Evolutionary conservation across 2,329 filamentous ascomycete species (phyloP).

Genomic region (Calonectria crousiana): DNA sequence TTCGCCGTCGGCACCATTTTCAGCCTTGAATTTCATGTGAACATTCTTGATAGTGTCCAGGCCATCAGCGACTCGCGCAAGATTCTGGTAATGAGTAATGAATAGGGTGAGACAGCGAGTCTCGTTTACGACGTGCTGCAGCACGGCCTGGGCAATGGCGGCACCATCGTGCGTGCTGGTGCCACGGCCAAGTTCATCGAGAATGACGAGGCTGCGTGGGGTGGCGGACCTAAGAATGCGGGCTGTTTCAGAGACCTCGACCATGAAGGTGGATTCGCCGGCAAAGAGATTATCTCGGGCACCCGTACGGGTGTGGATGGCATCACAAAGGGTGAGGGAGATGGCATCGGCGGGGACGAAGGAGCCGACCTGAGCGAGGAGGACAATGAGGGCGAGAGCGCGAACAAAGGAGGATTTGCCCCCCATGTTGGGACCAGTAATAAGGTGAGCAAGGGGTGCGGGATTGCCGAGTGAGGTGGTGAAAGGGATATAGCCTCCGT

Average conservation of each 20-base stretch:
- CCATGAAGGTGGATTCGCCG: conserved; percentile 97
- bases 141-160: conserved; percentile 92
- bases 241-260: conserved; percentile 92
- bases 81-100: conserved; percentile 96
- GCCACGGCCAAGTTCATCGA: conserved; percentile 94
- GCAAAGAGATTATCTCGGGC: conserved; percentile 96
- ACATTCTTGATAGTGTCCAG: conserved; percentile 84
- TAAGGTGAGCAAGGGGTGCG: conserved; percentile 79
- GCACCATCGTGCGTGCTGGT: conserved; percentile 97
- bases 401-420: conserved; percentile 98
- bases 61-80: conserved; percentile 77
- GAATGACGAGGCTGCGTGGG: conserved; percentile 85
- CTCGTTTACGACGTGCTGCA: conserved; percentile 84
- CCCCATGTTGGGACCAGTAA: conserved; percentile 99
- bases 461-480: conserved; percentile 78
- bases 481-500: conserved; percentile 92
- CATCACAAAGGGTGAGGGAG: conserved; percentile 84
- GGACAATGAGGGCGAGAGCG: conserved; percentile 88
- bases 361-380: conserved; percentile 94
- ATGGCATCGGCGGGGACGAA: conserved; percentile 88
- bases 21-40: conserved; percentile 86
- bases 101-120: conserved; percentile 87
- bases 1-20: conserved; percentile 60
- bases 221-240: conserved; percentile 92
- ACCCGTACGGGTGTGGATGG: conserved; percentile 95